Conservation (phyloP, 2,329 filamentous ascomycete genomes). For the Cytospora leucostoma region DNA sequence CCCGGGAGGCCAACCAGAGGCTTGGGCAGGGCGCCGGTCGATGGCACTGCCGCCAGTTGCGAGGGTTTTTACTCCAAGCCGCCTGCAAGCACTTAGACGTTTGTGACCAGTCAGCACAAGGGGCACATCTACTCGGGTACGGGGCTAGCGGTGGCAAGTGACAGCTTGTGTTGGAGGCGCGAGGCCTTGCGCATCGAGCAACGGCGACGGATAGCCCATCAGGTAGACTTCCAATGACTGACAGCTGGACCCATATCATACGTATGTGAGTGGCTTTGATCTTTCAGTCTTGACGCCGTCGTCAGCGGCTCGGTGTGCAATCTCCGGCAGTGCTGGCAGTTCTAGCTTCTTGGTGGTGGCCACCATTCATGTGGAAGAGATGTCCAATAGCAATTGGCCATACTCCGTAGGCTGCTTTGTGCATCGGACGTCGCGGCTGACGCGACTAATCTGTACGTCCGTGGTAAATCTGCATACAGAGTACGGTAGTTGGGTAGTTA, state of each 20-base stretch:
- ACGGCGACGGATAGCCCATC: neutral
- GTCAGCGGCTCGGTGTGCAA: slow-evolving; percentile 22
- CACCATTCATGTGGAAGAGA: slow-evolving; percentile 4
- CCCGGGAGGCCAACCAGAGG: slow-evolving; percentile 23
- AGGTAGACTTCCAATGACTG: neutral
- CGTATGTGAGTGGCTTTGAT: neutral
- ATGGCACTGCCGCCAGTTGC: slow-evolving; percentile 12
- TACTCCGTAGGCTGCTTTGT: neutral
- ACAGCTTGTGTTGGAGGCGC: neutral
- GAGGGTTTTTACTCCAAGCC: neutral
- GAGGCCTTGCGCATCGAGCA: slow-evolving; percentile 14
- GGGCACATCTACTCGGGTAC: slow-evolving; percentile 1
- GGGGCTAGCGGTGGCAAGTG: neutral
- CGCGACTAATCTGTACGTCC: neutral
- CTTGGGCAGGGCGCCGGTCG: slow-evolving; percentile 11
- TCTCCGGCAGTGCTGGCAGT: neutral
- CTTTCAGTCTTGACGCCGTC: slow-evolving; percentile 17
- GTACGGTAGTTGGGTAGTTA: neutral
- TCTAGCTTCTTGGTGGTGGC: neutral
- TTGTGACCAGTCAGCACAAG: slow-evolving; percentile 16
- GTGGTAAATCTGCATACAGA: neutral
- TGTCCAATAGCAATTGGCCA: slow-evolving; percentile 11
- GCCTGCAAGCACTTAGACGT: slow-evolving; percentile 19
- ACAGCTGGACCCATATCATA: neutral
- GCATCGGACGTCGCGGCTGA: slow-evolving; percentile 16